Evolutionary conservation across 2,329 filamentous ascomycete genomes (phyloP).

Genomic region (Cladophialophora chaetospira): DNA sequence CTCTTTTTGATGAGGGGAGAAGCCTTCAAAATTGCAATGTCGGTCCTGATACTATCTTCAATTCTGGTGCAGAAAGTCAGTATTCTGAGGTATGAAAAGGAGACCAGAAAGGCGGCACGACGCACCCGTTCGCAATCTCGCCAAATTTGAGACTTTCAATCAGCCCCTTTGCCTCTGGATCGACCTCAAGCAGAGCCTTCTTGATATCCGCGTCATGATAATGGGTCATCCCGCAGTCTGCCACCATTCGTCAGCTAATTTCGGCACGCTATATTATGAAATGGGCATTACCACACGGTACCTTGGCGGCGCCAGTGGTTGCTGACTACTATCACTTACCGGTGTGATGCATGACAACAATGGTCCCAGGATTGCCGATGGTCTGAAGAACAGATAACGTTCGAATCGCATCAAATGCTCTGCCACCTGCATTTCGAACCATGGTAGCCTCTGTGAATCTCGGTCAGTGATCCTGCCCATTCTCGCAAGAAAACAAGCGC

Average conservation of each 20-base stretch:
- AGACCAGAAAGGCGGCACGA: too few species aligned
- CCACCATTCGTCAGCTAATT: background rate
- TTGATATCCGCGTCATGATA: constrained; percentile 16
- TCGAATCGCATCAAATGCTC: constrained; percentile 19
- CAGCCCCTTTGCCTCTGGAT: constrained; percentile 5
- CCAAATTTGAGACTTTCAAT: constrained; percentile 11
- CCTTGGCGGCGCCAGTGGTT: background rate
- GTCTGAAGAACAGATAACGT: constrained; percentile 19
- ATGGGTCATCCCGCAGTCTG: constrained; percentile 18
- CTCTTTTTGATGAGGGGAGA: constrained; percentile 17
- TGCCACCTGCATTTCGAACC: constrained; percentile 16
- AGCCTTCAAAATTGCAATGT: constrained; percentile 14
- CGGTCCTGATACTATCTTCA: constrained; percentile 14
- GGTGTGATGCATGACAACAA: constrained; percentile 21
- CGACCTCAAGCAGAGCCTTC: constrained; percentile 9
- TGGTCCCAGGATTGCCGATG: constrained; percentile 13
- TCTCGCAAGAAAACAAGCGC: background rate
- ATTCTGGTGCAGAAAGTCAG: constrained; percentile 4
- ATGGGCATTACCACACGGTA: background rate
- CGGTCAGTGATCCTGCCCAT: background rate
- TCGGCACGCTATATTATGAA: background rate
- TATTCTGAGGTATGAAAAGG: background rate
- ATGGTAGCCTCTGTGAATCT: constrained; percentile 9
- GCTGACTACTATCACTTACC: constrained; percentile 1
- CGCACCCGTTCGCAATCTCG: constrained; percentile 10